Evolutionary conservation across 1,284 basidiomycete species (phyloP), one percentile per base, ranked within the genome.

Genomic region (Tremellales sp.): DNA sequence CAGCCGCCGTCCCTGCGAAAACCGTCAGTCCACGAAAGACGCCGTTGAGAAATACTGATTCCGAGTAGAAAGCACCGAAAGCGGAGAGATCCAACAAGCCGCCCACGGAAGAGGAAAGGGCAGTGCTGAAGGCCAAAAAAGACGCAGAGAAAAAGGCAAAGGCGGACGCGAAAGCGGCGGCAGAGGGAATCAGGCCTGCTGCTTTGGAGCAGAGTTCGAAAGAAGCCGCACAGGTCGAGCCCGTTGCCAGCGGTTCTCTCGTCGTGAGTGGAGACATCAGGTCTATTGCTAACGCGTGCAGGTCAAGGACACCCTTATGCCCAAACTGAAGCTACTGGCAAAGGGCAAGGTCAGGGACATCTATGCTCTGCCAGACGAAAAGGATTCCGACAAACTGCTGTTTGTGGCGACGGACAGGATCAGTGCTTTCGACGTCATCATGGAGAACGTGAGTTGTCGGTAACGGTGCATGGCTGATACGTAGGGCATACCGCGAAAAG

Each of bases 391-490:
- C 54, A 74, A 72, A 57, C 79, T 97, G 24, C 79, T 99, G 47
- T 97, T 98, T 71, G 86, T 98, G 45, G 92, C 94, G 5, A 87
- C 89, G 13, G 95, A 98, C 75, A 79, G 95, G 53, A 95, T 97
- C 67, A 94, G 89, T 18, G 93, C 94, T 0, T 98, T 91, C 74
- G 94, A 99, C 77, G 87, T 97, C 53, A 85, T 95, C 66, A 79
- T 97, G 63, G 82, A 83, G 69, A 90, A 92, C 71, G 91, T 94
- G 64, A 65, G 85, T 77, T 13, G 39, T 45, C 9, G 22, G 8
- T 32, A 10, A 10, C 10, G 12, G n/a, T 36, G 34, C 8, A 36
- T 21, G 32, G 14, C 18, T 26, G 3, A 16, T 9, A 32, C 16
- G 2, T 18, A 93, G 93, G 91, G 91, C 16, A 91, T 97, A 50